Conservation (phyloP, 805 yeast species). For the Kodamaea kaohsiungensis region DNA sequence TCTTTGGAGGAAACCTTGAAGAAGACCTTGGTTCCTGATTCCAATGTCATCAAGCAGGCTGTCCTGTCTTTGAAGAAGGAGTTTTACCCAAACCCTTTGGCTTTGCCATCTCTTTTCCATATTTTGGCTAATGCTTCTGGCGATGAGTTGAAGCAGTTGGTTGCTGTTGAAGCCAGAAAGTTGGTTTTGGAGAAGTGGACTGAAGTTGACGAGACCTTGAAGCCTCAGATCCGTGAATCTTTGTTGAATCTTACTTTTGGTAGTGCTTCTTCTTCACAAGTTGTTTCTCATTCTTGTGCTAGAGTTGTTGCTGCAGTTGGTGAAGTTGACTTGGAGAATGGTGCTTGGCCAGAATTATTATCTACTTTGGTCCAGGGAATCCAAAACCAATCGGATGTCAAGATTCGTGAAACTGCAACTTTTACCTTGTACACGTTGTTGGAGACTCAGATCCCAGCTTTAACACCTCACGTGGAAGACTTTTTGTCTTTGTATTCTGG, state of each 20-base stretch:
- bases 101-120: conserved; percentile 82
- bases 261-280: conserved; percentile 46
- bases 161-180: conserved; percentile 96
- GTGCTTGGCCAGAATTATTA: conserved; percentile 75
- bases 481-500: conserved; percentile 69
- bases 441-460: conserved; percentile 64
- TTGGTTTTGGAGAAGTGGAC: conserved; percentile 74
- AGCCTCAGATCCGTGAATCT: conserved; percentile 64
- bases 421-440: conserved; percentile 75
- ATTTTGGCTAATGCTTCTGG: conserved; percentile 70
- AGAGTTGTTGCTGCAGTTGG: conserved; percentile 89
- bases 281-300: conserved; percentile 85
- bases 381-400: conserved; percentile 39
- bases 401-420: conserved; percentile 78
- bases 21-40: conserved; percentile 80
- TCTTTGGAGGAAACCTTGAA: conserved; percentile 77
- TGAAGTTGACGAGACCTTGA: conserved; percentile 46
- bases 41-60: conserved; percentile 79
- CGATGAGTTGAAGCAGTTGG: conserved; percentile 79
- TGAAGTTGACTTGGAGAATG: conserved; percentile 62
- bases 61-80: conserved; percentile 71
- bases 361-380: conserved; percentile 68
- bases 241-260: conserved; percentile 72
- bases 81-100: conserved; percentile 66
- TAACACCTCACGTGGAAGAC: conserved; percentile 60